Base-by-base conservation (phyloP, 1,284 basidiomycete genomes). In the Naganishia albida region DNA sequence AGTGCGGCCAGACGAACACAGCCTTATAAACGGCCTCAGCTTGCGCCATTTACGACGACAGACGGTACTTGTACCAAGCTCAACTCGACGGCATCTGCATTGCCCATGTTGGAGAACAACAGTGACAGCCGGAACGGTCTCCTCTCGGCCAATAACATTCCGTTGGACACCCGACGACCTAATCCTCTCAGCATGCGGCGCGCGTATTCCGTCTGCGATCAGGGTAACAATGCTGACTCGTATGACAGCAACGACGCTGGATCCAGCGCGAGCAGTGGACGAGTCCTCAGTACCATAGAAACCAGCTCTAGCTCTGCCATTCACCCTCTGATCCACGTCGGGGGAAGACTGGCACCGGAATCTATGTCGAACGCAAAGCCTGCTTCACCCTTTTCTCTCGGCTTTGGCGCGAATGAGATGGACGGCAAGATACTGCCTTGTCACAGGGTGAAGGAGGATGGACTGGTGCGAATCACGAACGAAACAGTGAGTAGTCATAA, bases 401-500 rank as follows among this genome's bases (percentile, higher is more conserved):
- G 91, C 0, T 94, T 94, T 75, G 89, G 93, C n/a, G 90, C 92
- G 72, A 92, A 93, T 72, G 93, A 97, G 77, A 86, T 89, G 26
- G 84, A 88, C 68, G 93, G 93, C 52, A 99, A 99, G 81, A 85
- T 95, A 67, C 78, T 99, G 63, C 94, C 95, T 20, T 99, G 95
- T 79, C 89, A 93, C 75, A 87, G 88, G 62, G 93, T 96, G 63
- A 88, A 88, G 63, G 91, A 97, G 71, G 95, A 99, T 73, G 94
- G 95, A 1, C 78, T 99, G 56, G 95, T 98, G 87, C 85, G 95
- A 68, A 91, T 99, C 69, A 87, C 84, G 30, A 80, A 85, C 20
- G 78, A 86, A 67, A 98, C 93, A 69, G 90, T 94, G 72, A 74
- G 85, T 46, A 15, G n/a, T 30, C 20, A 66, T 30, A 34, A 34